Conservation (phyloP, 225 moss, liverwort and hornwort species). For the Lunularia cruciata region DNA sequence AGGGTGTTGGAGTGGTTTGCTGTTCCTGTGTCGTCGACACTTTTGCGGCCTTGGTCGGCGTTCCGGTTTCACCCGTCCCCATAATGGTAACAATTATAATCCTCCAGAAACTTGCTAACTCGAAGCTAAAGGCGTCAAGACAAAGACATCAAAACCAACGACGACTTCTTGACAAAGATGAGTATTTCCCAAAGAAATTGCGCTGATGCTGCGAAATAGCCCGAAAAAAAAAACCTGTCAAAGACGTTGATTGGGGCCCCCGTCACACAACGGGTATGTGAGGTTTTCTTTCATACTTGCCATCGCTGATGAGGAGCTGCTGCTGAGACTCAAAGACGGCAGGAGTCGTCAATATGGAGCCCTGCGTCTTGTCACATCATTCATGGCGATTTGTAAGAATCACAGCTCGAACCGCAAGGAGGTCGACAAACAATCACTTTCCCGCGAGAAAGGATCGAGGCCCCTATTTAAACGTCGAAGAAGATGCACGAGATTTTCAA, state of each 20-base stretch:
- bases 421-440: neutral
- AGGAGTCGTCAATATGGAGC: neutral
- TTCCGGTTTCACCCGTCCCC: constrained; percentile 47
- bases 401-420: neutral
- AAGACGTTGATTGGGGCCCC: neutral
- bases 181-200: neutral
- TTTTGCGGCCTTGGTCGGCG: constrained; percentile 43
- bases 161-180: constrained; percentile 18
- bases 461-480: constrained; percentile 5
- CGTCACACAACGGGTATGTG: neutral
- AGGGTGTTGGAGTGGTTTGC: constrained; percentile 28
- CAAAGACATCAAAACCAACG: constrained; percentile 13
- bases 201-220: neutral
- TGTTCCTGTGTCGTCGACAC: constrained; percentile 16
- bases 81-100: constrained; percentile 13
- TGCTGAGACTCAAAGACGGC: neutral
- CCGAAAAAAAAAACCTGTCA: constrained; percentile 7
- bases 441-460: constrained; percentile 7
- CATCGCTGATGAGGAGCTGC: constrained; percentile 10
- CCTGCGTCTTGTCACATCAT: neutral
- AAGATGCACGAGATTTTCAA: neutral
- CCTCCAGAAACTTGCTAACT: no score
- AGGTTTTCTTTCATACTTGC: constrained; percentile 1
- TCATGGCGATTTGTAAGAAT: neutral
- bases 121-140: neutral